These are phyloP conservation scores for Claviceps citrina DNA, from an alignment of 2,329 filamentous ascomycete species.

Conservation along the genomic window DNA sequence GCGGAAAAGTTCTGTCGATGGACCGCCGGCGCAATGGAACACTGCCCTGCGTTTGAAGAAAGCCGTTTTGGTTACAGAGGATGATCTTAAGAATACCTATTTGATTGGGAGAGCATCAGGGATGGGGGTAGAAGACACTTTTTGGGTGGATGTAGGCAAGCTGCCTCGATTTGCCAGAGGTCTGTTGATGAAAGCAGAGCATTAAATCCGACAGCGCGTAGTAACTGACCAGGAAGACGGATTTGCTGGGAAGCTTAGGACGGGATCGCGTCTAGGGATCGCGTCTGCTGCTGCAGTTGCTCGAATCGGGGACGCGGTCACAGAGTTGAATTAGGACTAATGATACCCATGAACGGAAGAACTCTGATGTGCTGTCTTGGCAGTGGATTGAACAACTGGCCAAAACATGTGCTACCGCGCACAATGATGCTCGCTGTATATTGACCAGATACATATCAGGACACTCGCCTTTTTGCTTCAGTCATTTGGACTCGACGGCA, in stretches of 20 bases:
- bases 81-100: not conserved
- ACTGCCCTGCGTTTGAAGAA: not conserved
- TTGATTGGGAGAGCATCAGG: not conserved
- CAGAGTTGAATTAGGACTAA: not conserved
- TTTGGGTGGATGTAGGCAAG: not conserved
- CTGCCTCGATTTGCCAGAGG: not conserved
- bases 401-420: not conserved
- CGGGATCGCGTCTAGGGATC: not conserved
- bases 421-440: too few relatives aligned
- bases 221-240: not conserved
- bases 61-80: not conserved
- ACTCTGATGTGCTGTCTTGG: not conserved
- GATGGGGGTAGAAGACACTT: not conserved
- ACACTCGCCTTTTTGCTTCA: not conserved
- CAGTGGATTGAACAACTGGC: not conserved
- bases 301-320: not conserved
- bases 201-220: not conserved
- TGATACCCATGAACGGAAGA: slow-evolving; percentile 4
- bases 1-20: not conserved
- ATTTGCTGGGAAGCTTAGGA: not conserved
- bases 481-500: not conserved
- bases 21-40: not conserved
- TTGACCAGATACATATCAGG: not conserved
- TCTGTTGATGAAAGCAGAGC: not conserved
- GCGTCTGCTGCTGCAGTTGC: not conserved